Conservation (phyloP, 257 asterid species). For the Nicotiana tabacum region DNA sequence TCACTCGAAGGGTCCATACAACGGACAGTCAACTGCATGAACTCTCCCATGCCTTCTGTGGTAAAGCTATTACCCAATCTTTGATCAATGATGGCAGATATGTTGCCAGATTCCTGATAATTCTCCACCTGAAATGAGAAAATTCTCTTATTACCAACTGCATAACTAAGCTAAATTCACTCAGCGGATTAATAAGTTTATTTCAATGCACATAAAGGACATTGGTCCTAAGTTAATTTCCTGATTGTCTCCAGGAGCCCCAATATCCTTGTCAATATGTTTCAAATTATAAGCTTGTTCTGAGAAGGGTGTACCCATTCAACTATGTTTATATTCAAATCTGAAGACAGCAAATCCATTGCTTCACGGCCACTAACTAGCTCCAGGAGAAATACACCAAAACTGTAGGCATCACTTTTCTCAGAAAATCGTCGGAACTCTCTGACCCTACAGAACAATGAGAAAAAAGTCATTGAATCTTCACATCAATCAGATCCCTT, state of each 20-base stretch:
- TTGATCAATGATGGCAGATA: slow-evolving; percentile 54
- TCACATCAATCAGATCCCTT: background rate
- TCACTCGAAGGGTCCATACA: slow-evolving; percentile 70
- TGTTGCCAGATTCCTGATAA: slow-evolving; percentile 51
- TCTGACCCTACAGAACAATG: slow-evolving; percentile 51
- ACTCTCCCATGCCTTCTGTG: slow-evolving; percentile 81
- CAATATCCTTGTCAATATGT: background rate
- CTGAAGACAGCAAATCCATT: slow-evolving; percentile 45
- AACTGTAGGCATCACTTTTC: slow-evolving; percentile 87
- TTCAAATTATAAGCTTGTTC: background rate
- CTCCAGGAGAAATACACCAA: slow-evolving; percentile 86
- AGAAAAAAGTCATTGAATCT: slow-evolving; percentile 1
- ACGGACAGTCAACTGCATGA: slow-evolving; percentile 46
- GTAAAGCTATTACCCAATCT: slow-evolving; percentile 77
- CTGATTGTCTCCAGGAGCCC: background rate
- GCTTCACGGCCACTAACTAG: slow-evolving; percentile 76
- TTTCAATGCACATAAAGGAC: background rate
- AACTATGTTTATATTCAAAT: slow-evolving; percentile 48
- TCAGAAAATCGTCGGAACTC: slow-evolving; percentile 87
- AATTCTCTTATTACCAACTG: background rate
- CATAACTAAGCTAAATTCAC: background rate
- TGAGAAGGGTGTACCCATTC: slow-evolving; percentile 56
- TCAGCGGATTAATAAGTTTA: background rate
- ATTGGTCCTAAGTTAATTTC: background rate
- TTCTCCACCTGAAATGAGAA: slow-evolving; percentile 52